Evolutionary conservation across 2,329 filamentous ascomycete genomes (phyloP).

Genomic region (Davidsoniella australis): DNA sequence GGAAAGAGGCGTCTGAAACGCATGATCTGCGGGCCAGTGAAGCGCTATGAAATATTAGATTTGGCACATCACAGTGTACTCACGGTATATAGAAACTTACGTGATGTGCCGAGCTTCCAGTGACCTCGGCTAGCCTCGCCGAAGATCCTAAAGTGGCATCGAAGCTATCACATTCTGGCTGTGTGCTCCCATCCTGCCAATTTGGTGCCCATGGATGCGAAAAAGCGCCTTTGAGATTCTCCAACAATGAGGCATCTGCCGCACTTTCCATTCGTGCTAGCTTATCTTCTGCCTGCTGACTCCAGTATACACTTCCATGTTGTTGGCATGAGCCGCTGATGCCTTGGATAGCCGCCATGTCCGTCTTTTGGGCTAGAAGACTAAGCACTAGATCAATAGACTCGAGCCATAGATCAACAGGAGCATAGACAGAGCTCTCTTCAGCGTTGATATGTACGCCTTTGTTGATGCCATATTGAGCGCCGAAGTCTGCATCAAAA

Average conservation of each 20-base stretch:
- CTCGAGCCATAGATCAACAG: slow-evolving; percentile 88
- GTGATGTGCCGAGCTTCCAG: slow-evolving; percentile 89
- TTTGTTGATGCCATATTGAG: slow-evolving; percentile 65
- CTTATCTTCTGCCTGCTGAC: slow-evolving; percentile 44
- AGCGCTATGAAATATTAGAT: slow-evolving; percentile 40
- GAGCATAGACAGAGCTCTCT: slow-evolving; percentile 81
- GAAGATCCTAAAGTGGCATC: slow-evolving; percentile 52
- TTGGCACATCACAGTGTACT: background rate
- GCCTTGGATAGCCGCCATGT: slow-evolving; percentile 59
- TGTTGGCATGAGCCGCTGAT: slow-evolving; percentile 91
- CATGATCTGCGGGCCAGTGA: slow-evolving; percentile 94
- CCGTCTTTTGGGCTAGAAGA: slow-evolving; percentile 46
- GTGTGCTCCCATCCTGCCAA: slow-evolving; percentile 95
- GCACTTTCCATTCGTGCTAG: slow-evolving; percentile 40
- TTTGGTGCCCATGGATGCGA: slow-evolving; percentile 82
- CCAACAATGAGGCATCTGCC: slow-evolving; percentile 41
- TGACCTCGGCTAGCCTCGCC: slow-evolving; percentile 55
- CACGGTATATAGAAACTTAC: slow-evolving; percentile 30
- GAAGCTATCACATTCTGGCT: slow-evolving; percentile 78
- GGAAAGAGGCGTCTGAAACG: slow-evolving; percentile 68
- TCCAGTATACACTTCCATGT: slow-evolving; percentile 96
- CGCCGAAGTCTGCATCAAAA: slow-evolving; percentile 68
- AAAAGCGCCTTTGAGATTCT: slow-evolving; percentile 58
- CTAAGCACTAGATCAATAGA: slow-evolving; percentile 71
- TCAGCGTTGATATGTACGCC: slow-evolving; percentile 69